A percentile compares a stretch with the other conserved stretches of the same genome.
These are phyloP conservation scores for Melaleuca alternifolia DNA, from an alignment of 345 rosid species.

Conservation along the genomic window DNA sequence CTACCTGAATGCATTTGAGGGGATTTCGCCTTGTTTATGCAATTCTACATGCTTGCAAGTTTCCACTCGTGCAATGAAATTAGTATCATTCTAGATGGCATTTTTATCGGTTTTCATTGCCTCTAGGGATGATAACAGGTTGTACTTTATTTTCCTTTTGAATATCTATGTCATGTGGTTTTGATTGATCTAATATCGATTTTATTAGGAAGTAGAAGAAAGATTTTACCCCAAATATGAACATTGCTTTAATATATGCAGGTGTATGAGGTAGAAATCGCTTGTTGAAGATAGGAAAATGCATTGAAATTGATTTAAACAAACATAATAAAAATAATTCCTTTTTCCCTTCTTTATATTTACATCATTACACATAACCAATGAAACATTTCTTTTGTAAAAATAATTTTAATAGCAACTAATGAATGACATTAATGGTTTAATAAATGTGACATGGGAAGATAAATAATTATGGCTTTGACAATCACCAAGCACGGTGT, in stretches of 20 bases:
- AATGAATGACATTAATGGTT: not conserved
- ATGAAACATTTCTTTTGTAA: not conserved
- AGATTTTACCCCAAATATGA: not conserved
- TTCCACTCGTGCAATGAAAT: not conserved
- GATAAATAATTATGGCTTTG: not conserved
- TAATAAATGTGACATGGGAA: not conserved
- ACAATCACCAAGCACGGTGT: not conserved
- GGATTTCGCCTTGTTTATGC: not conserved
- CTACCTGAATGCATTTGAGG: not conserved
- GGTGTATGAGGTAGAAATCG: not conserved
- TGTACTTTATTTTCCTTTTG: not conserved
- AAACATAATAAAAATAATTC: not conserved
- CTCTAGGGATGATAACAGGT: not conserved
- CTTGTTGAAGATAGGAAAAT: not conserved
- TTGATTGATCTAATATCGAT: not conserved
- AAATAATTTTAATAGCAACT: not conserved
- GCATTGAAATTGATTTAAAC: not conserved
- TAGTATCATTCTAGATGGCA: not conserved
- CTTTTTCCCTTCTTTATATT: not conserved
- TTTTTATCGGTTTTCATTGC: not conserved
- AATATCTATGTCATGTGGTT: not conserved
- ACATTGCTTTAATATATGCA: not conserved
- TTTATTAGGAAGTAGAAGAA: not conserved
- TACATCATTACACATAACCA: not conserved
- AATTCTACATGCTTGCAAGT: not conserved